Base-by-base conservation (phyloP, 768 basidiomycete species). In the Termitomyces sp. region DNA sequence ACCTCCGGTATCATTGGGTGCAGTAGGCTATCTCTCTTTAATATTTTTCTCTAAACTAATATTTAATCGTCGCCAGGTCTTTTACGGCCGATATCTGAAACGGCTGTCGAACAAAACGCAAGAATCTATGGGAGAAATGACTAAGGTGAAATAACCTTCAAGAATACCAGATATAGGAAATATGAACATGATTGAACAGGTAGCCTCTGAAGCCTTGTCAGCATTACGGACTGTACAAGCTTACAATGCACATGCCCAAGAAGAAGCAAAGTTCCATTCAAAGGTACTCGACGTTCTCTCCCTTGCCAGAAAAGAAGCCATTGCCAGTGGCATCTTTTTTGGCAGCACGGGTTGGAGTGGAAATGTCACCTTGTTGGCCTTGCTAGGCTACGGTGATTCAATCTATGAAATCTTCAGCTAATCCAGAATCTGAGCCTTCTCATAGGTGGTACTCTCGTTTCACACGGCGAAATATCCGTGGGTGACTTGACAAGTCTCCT, bases 91-190 rank as follows among this genome's bases (percentile, higher is more conserved):
- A 13, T 99, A 98, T 73, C 75, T 99, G 56, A 93, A 95, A 70
- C 89, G 87, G 61, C 82, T 99, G 3, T 93, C 93, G 7, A 93
- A 92, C 66, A 78, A 87, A 67, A 95, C 96, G 6, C 96, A 99
- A 71, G 94, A 95, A 67, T 93, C 95, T 1, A 82, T 97, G 55
- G 95, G 95, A 57, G 95, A 96, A 57, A 94, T 96, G 95, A 93
- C 94, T 35, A 95, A 80, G 72, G 76, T 77, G 36, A 40, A 83
- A 72, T 79, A 75, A 48, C 5, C 40, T 30, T 9, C n/a, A 16
- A 28, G 14, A 43, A 52, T 48, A 33, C 23, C 38, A 16, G 23
- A 58, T 47, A 51, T 28, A 4, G 28, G 36, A 16, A 33, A 32
- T 47, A 49, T 36, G 50, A 36, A 36, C 57, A 35, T 41, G 16